A percentile compares a stretch with the other conserved stretches of the same genome.
Conservation (phyloP, 2,329 filamentous ascomycete genomes). For the Purpureocillium takamizusanense region DNA sequence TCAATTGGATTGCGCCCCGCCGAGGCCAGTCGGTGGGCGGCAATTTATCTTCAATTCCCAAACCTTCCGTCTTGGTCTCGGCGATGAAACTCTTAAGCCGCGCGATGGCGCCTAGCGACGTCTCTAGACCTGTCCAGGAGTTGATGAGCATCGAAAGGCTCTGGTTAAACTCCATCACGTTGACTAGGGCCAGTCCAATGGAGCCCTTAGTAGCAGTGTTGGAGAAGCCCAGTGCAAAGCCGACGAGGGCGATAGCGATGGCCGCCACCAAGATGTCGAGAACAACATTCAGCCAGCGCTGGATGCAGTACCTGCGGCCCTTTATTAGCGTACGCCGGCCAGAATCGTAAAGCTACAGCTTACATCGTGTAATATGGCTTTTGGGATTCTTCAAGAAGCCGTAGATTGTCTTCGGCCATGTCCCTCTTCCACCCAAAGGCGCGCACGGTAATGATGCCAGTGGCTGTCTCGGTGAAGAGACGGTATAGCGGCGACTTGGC, state of each 20-base stretch:
- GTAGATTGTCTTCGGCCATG: slow-evolving; percentile 1
- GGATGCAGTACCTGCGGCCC: slow-evolving; percentile 7
- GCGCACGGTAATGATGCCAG: slow-evolving; percentile 6
- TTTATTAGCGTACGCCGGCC: too few relatives aligned
- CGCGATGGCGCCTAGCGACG: slow-evolving; percentile 5
- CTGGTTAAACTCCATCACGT: slow-evolving; percentile 2
- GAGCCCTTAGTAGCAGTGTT: slow-evolving; percentile 1
- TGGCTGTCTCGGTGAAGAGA: slow-evolving; percentile 6
- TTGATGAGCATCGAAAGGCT: slow-evolving; percentile 1
- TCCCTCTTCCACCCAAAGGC: slow-evolving; percentile 7
- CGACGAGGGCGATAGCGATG: slow-evolving; percentile 6
- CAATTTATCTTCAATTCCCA: neutral
- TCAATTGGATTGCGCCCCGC: slow-evolving; percentile 14
- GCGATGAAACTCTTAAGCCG: slow-evolving; percentile 12
- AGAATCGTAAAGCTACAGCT: too few relatives aligned
- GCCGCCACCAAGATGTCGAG: slow-evolving; percentile 4
- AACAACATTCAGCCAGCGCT: slow-evolving; percentile 7
- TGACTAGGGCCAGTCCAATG: slow-evolving; percentile 2
- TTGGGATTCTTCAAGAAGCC: slow-evolving; percentile 6
- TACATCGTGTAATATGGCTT: slow-evolving; percentile 5
- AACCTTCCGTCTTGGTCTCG: slow-evolving; percentile 2
- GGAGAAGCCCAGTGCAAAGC: slow-evolving; percentile 1
- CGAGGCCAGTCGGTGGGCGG: slow-evolving; percentile 14
- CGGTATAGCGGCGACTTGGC: slow-evolving; percentile 36
- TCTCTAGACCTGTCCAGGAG: slow-evolving; percentile 5